Percentiles rank a stretch among this genome's conserved stretches.
phyloP scores from a whole-genome alignment of 2,329 filamentous ascomycete genomes.

The Dactylonectria estremocensis region DNA sequence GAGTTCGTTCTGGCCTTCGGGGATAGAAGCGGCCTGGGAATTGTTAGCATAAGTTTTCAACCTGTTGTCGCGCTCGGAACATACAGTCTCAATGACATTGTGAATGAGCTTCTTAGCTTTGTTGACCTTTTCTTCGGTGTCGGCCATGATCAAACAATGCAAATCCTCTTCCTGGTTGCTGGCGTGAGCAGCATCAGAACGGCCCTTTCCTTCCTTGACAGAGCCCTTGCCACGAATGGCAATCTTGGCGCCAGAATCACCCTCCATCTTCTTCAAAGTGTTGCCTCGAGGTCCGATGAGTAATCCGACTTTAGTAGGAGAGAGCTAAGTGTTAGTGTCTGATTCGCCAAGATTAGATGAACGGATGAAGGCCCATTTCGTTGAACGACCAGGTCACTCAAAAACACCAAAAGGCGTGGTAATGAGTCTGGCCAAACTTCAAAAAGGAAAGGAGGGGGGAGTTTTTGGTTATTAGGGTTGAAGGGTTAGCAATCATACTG shows the following conservation, averaged over 20 bases:
- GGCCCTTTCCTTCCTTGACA: slow-evolving; percentile 99
- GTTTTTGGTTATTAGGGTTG: slow-evolving; percentile 77
- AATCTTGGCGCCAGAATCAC: slow-evolving; percentile 97
- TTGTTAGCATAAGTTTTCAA: slow-evolving; percentile 42
- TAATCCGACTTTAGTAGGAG: slow-evolving; percentile 94
- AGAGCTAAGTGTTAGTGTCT: slow-evolving; percentile 93
- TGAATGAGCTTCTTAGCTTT: slow-evolving; percentile 99
- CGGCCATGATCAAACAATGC: slow-evolving; percentile 99
- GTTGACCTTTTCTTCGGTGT: slow-evolving; percentile 99
- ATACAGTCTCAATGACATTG: slow-evolving; percentile 97
- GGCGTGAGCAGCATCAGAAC: slow-evolving; percentile 97
- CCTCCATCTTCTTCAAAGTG: slow-evolving; percentile 99
- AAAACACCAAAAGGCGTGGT: slow-evolving; percentile 50
- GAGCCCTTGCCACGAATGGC: slow-evolving; percentile 99
- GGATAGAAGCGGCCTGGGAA: slow-evolving; percentile 91
- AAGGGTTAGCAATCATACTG: slow-evolving; percentile 99
- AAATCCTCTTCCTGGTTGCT: slow-evolving; percentile 99
- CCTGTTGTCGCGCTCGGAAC: slow-evolving; percentile 53
- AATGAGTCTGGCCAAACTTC: slow-evolving; percentile 63
- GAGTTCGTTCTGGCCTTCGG: slow-evolving; percentile 98
- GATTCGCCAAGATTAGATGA: slow-evolving; percentile 56
- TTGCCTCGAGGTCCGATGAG: slow-evolving; percentile 99
- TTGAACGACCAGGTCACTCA: slow-evolving; percentile 53
- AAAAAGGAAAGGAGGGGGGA: slow-evolving; percentile 56
- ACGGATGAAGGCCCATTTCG: slow-evolving; percentile 50